Conservation (phyloP, 306 rosid species). For the Cyclanthera cordifolia region DNA sequence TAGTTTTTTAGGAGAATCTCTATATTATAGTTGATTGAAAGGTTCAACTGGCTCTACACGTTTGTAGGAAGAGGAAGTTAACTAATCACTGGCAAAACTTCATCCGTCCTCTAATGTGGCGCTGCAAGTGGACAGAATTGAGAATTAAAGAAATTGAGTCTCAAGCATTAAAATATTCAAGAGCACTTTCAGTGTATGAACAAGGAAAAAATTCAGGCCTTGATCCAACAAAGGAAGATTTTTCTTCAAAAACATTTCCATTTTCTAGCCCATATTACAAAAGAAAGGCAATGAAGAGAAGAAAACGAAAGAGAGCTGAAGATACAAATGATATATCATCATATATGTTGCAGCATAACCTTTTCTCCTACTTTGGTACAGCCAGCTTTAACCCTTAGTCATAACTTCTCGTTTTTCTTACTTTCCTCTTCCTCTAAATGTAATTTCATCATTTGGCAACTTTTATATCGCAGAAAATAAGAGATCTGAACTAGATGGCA, state of each 20-base stretch:
- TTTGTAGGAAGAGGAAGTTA: constrained; percentile 63
- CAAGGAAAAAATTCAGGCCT: constrained; percentile 26
- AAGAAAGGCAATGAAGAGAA: constrained; percentile 51
- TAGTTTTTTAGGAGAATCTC: no score
- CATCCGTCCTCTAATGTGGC: constrained; percentile 78
- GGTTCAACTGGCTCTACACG: constrained; percentile 16
- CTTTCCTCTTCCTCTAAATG: constrained; percentile 10
- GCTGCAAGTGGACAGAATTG: constrained; percentile 81
- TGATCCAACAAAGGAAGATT: constrained; percentile 28
- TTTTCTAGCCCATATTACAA: constrained; percentile 27
- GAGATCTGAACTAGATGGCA: constrained; percentile 53
- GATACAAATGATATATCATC: constrained; percentile 32
- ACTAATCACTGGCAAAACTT: constrained; percentile 79
- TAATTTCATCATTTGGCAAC: constrained; percentile 14
- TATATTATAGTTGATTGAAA: no score
- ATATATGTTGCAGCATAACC: constrained; percentile 42
- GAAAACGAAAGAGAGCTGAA: constrained; percentile 56
- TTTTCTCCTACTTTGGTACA: constrained; percentile 58
- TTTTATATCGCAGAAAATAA: constrained; percentile 49
- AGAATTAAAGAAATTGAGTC: constrained; percentile 59
- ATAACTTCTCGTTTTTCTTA: constrained; percentile 9
- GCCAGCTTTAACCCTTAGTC: constrained; percentile 8
- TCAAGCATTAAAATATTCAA: constrained; percentile 42
- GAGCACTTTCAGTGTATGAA: constrained; percentile 39
- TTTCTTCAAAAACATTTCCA: constrained; percentile 39